Evolutionary conservation across 2,329 filamentous ascomycete species (phyloP).

Genomic region (Botrytis fragariae): DNA sequence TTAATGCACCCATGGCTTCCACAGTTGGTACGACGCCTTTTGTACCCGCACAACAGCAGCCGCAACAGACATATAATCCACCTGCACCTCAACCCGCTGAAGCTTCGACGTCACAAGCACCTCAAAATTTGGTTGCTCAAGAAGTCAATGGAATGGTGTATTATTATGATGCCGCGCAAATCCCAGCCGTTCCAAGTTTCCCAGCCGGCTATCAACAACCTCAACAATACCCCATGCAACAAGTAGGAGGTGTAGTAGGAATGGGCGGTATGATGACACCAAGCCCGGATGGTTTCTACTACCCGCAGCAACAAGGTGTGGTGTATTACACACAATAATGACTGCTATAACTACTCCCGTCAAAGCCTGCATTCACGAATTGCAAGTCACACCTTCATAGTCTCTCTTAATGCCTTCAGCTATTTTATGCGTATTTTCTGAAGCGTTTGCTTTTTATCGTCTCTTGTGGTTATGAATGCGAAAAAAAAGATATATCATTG

Average conservation of each 20-base stretch:
- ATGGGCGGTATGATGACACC: conserved; percentile 81
- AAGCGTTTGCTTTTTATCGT: conserved; percentile 5
- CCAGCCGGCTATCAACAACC: conserved; percentile 48
- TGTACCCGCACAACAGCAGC: conserved; percentile 34
- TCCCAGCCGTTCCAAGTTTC: conserved; percentile 47
- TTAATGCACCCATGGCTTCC: conserved; percentile 46
- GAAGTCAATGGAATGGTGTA: conserved; percentile 96
- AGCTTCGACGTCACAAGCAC: conserved; percentile 39
- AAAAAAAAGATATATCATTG: conserved; percentile 7
- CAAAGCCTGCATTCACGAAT: neutral
- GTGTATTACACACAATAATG: conserved; percentile 61
- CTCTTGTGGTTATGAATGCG: neutral
- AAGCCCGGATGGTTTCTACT: conserved; percentile 68
- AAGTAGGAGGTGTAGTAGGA: conserved; percentile 55
- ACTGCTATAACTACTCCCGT: neutral
- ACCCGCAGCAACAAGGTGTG: conserved; percentile 55
- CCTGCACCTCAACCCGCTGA: conserved; percentile 28
- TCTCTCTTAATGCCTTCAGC: conserved; percentile 4
- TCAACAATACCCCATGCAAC: conserved; percentile 54
- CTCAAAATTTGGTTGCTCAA: conserved; percentile 66
- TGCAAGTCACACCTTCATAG: conserved; percentile 3
- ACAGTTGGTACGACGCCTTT: conserved; percentile 37
- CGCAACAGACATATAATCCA: conserved; percentile 32
- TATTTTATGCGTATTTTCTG: conserved; percentile 10
- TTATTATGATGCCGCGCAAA: conserved; percentile 80